Base-by-base conservation (phyloP, 345 rosid genomes). In the Salix suchowensis region DNA sequence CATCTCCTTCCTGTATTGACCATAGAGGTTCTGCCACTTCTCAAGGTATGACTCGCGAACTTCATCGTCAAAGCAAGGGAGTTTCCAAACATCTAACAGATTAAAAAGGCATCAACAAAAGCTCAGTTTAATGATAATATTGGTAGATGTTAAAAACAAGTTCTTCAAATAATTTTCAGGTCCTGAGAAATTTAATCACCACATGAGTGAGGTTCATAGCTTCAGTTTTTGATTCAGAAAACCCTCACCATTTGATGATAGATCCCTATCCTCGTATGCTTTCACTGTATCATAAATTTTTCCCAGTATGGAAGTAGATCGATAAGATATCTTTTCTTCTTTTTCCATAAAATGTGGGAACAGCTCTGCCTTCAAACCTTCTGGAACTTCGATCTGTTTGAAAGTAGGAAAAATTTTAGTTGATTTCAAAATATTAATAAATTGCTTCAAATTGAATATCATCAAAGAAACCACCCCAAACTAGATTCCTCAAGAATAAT, bases 321-420 rank as follows among this genome's bases (percentile, higher is more conserved):
- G 81, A 74, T 80, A 94, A 5, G 76, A 79, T 9, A 0, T 19
- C 1, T 81, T 70, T 19, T 67, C 52, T 0, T 77, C 69, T 68
- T 80, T 84, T 77, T 78, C 89, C 97, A 94, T 85, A 79, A 86
- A 76, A 65, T 87, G 91, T 9, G 98, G 98, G 58, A 81, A 90
- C 44, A 37, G 34, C 28, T 84, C 81, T 1, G 88, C 86, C 77
- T 65, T 88, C 82, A 94, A 48, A 1, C 80, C 74, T 6, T 44
- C 4, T 1, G 94, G 96, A 70, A 91, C 73, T 77, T 82, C 72
- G 61, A 91, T 77, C 92, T 89, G 88, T 73, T 71, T 34, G 24
- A 11, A 18, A 26, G 21, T 2, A 15, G 34, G 67, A 40, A 61
- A 21, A 67, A 30, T 14, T 6, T 18, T 58, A 42, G 28, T 30